Evolutionary conservation across 2,329 filamentous ascomycete genomes (phyloP).

Genomic region (Hypoxylon sp.): DNA sequence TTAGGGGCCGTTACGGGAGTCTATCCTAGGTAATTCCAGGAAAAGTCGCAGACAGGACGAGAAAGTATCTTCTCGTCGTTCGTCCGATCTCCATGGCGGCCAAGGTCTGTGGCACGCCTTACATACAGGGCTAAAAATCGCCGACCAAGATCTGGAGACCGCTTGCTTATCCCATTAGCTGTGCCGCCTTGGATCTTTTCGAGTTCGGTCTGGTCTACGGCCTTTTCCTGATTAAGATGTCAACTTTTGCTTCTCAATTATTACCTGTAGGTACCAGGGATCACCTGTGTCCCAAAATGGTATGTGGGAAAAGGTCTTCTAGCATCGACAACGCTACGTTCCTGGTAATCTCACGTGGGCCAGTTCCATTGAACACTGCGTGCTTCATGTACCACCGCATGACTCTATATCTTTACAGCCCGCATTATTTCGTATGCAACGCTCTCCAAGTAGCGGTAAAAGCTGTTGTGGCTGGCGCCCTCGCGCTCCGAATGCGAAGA

Average conservation of each 20-base stretch:
- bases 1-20: slow-evolving; percentile 14
- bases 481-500: slow-evolving; percentile 7
- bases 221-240: slow-evolving; percentile 31
- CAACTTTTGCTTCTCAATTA: slow-evolving; percentile 34
- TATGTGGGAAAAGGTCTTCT: slow-evolving; percentile 25
- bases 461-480: slow-evolving; percentile 4
- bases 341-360: slow-evolving; percentile 40
- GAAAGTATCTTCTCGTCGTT: slow-evolving; percentile 21
- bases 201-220: slow-evolving; percentile 19
- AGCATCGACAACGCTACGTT: slow-evolving; percentile 21
- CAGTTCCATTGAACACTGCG: slow-evolving; percentile 35
- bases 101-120: slow-evolving; percentile 35
- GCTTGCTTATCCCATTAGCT: slow-evolving; percentile 26
- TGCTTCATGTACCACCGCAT: slow-evolving; percentile 37
- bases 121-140: slow-evolving; percentile 43
- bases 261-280: too few species aligned
- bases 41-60: slow-evolving; percentile 3
- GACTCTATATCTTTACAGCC: slow-evolving; percentile 20
- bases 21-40: slow-evolving; percentile 4
- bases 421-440: slow-evolving; percentile 22
- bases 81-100: slow-evolving; percentile 26
- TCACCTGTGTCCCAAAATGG: slow-evolving; percentile 30
- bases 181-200: slow-evolving; percentile 24
- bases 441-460: neutral
- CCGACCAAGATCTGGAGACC: slow-evolving; percentile 41